These are phyloP conservation scores for Yamadazyma aaseri DNA, from an alignment of 1,139 yeast genomes.

Conservation along the genomic window DNA sequence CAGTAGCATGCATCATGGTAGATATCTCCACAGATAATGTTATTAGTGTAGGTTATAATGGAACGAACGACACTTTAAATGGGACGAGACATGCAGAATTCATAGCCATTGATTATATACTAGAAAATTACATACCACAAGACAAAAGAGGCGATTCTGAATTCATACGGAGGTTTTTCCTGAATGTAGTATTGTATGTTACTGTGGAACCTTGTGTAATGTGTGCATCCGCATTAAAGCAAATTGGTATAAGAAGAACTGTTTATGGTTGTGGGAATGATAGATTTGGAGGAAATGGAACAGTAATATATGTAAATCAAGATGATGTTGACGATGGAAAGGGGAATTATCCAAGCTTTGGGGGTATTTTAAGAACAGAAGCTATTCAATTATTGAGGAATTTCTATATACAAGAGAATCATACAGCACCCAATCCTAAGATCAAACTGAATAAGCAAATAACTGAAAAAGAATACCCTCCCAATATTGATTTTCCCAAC, in stretches of 20 bases:
- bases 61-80: conserved; percentile 79
- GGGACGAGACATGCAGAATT: conserved; percentile 95
- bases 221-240: conserved; percentile 94
- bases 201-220: conserved; percentile 98
- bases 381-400: conserved; percentile 77
- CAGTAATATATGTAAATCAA: conserved; percentile 64
- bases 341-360: conserved; percentile 52
- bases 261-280: conserved; percentile 94
- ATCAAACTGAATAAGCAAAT: conserved; percentile 73
- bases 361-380: conserved; percentile 79
- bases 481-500: conserved; percentile 22
- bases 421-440: conserved; percentile 79
- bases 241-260: conserved; percentile 68
- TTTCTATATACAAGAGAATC: conserved; percentile 84
- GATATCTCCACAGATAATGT: conserved; percentile 44
- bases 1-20: conserved; percentile 67
- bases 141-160: conserved; percentile 14
- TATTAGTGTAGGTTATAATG: conserved; percentile 80
- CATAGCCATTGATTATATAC: conserved; percentile 64
- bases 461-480: conserved; percentile 64
- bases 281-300: conserved; percentile 95
- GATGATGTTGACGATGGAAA: conserved; percentile 28
- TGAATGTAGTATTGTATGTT: conserved; percentile 67
- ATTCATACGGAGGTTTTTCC: conserved; percentile 35
- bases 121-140: conserved; percentile 19